A percentile compares a stretch with the other conserved stretches of the same genome.
phyloP scores from a whole-genome alignment of 1,284 basidiomycete genomes.

The Boletellus sp. region DNA sequence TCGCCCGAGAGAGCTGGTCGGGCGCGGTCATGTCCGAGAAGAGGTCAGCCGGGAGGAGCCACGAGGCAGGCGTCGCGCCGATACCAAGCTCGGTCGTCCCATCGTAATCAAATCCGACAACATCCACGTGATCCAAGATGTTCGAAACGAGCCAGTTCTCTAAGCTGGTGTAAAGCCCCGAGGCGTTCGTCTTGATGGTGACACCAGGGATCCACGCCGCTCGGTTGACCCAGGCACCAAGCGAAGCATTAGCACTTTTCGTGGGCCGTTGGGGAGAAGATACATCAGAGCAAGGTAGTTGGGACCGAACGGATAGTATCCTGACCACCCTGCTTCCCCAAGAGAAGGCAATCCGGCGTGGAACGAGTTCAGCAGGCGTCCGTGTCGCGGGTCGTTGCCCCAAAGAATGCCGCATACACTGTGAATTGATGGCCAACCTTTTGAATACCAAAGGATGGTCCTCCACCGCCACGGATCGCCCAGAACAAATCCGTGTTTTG shows the following conservation, averaged over 20 bases:
- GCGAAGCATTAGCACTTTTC: not conserved
- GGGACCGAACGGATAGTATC: not conserved
- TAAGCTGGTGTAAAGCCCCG: not conserved
- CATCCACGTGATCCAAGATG: not conserved
- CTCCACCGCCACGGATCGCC: slow-evolving; percentile 49
- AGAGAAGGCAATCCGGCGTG: not conserved
- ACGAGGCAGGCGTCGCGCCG: not conserved
- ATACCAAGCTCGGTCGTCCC: not conserved
- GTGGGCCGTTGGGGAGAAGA: not conserved
- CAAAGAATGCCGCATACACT: no score
- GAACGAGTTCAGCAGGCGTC: slow-evolving; percentile 6
- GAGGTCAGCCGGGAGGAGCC: not conserved
- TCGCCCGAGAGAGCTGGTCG: not conserved
- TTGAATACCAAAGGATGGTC: no score
- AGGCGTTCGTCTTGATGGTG: not conserved
- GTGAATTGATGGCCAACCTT: no score
- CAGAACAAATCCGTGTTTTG: slow-evolving; percentile 35
- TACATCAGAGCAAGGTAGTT: slow-evolving; percentile 1
- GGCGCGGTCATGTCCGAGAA: not conserved
- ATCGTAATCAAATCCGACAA: not conserved
- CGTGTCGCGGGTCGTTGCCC: slow-evolving; percentile 31
- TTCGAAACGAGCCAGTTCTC: not conserved
- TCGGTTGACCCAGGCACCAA: not conserved
- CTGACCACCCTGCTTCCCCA: not conserved
- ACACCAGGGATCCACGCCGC: not conserved